Conservation (phyloP, 495 filamentous ascomycete genomes). For the Hypoxylon fuscum region DNA sequence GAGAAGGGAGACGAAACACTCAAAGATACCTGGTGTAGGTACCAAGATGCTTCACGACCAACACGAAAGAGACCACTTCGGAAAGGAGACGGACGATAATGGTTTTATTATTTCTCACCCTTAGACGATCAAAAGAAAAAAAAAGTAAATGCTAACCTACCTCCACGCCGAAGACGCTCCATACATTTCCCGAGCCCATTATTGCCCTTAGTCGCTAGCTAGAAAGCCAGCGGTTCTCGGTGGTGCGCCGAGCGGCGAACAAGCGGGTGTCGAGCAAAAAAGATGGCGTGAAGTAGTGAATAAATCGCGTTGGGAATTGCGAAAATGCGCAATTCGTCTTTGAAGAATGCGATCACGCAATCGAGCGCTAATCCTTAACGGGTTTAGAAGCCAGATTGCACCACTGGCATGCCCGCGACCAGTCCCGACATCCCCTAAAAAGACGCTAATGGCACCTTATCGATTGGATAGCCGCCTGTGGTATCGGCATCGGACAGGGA, state of each 20-base stretch:
- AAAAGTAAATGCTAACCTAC: slow-evolving; percentile 33
- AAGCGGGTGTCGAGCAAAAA: slow-evolving; percentile 34
- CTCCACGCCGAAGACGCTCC: slow-evolving; percentile 37
- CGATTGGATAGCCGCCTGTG: too few species aligned
- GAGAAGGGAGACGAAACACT: slow-evolving; percentile 4
- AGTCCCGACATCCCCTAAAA: slow-evolving; percentile 15
- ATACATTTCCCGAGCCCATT: slow-evolving; percentile 35
- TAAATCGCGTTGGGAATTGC: slow-evolving; percentile 30
- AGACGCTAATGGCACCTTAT: slow-evolving; percentile 4
- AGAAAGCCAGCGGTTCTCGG: slow-evolving; percentile 34
- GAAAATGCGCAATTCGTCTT: slow-evolving; percentile 38
- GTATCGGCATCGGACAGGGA: too few species aligned
- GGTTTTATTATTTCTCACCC: slow-evolving; percentile 8
- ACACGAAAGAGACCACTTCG: slow-evolving; percentile 19
- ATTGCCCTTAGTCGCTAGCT: slow-evolving; percentile 22
- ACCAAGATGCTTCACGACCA: slow-evolving; percentile 21
- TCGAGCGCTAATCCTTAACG: slow-evolving; percentile 8
- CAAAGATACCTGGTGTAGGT: slow-evolving; percentile 13
- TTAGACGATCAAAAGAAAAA: too few species aligned
- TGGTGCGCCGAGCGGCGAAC: slow-evolving; percentile 32
- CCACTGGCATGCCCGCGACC: slow-evolving; percentile 20
- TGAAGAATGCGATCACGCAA: slow-evolving; percentile 36
- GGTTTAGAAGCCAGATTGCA: slow-evolving; percentile 31
- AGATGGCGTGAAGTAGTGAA: slow-evolving; percentile 18
- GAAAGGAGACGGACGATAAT: slow-evolving; percentile 11